Evolutionary conservation across 768 basidiomycete species (phyloP).

Genomic region (Pholiota conissans): DNA sequence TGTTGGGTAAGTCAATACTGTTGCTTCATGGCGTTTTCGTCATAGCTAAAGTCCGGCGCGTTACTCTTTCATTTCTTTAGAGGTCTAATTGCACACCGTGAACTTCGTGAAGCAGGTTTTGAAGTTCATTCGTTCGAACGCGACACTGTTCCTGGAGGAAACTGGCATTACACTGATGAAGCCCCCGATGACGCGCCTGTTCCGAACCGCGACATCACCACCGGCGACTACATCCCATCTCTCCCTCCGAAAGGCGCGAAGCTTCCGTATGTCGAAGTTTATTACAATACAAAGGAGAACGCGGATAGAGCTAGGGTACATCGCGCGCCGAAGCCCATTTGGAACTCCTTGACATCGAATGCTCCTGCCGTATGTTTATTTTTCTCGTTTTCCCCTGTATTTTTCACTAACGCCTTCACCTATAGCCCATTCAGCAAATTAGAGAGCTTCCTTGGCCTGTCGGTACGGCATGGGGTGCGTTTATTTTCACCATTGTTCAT

Average conservation of each 20-base stretch:
- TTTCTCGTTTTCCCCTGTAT: neutral
- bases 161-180: conserved; percentile 45
- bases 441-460: conserved; percentile 31
- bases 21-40: neutral
- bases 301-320: conserved; percentile 26
- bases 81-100: conserved; percentile 36
- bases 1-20: conserved; percentile 28
- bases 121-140: conserved; percentile 38
- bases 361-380: conserved; percentile 32
- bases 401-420: neutral
- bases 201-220: conserved; percentile 30
- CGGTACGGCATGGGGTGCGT: conserved; percentile 33
- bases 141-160: conserved; percentile 38
- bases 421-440: conserved; percentile 30
- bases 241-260: conserved; percentile 31
- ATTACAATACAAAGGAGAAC: conserved; percentile 20
- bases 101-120: conserved; percentile 32
- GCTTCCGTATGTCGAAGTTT: conserved; percentile 29
- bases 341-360: conserved; percentile 34
- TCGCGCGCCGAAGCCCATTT: conserved; percentile 37
- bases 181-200: conserved; percentile 33
- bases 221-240: conserved; percentile 36
- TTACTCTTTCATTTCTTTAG: conserved; percentile 18
- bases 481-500: neutral
- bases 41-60: neutral